Base-by-base conservation (phyloP, 495 filamentous ascomycete species). In the Parathielavia hyrcaniae region DNA sequence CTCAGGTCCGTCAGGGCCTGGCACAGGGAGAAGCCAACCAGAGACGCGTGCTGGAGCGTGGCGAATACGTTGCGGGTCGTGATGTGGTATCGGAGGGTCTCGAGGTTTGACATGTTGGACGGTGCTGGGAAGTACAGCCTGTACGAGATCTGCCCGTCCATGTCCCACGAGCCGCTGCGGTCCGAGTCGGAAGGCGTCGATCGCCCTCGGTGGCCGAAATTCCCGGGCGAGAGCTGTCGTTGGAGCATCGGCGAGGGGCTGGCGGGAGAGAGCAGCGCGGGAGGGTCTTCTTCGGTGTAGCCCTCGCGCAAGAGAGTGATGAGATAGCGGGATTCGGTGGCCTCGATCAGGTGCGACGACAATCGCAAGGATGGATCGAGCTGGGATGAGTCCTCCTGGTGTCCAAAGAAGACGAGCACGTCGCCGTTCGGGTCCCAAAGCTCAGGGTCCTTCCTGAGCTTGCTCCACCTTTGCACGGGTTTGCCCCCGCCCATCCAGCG, bases 21-120 rank as follows among this genome's bases (percentile, higher is more conserved):
- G 56, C 73, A 77, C 0, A 86, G 66, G 4, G 79, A 83, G 2
- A 81, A 62, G 0, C 84, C 84, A 17, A 86, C 84, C 0, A 86
- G 70, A 0, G 82, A 77, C 35, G 78, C 75, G 30, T 77, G 70
- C 49, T 74, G 78, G 1, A 86, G 66, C n/a, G 85, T 68, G 2
- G 82, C 83, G 64, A 86, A 83, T 49, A 86, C 76, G 60, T 86
- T 86, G 41, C 83, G 74, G 7, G 83, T 85, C 1, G 83, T 81
- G 54, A 84, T 73, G 50, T 83, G 78, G 57, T 84, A 70, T 9
- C 80, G 71, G 12, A 81, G 64, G 20, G 73, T 67, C 7, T 80
- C 80, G 0, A 67, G 58, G 54, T 74, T 79, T 54, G 73, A 67
- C 44, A 73, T 51, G 41, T 76, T 75, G 16, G 71, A 60, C 7